phyloP scores from a whole-genome alignment of 495 filamentous ascomycete genomes.

The Sabuloglossum arenarium region DNA sequence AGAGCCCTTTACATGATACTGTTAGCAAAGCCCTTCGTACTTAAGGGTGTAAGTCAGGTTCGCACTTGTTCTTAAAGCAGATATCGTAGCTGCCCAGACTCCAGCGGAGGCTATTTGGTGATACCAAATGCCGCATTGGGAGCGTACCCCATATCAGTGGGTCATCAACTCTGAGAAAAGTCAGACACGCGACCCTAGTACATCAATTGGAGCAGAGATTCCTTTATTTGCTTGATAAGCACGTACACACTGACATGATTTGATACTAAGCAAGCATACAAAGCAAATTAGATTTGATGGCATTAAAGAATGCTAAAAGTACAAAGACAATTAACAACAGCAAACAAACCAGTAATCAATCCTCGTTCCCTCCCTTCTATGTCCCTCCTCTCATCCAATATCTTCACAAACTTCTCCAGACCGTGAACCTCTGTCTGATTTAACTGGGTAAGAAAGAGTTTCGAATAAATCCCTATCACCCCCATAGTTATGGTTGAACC shows the following conservation, averaged over 20 bases:
- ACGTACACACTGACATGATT: conserved; percentile 96
- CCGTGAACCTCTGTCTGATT: conserved; percentile 39
- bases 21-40: not conserved
- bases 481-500: conserved; percentile 15
- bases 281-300: not conserved
- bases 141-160: conserved; percentile 81
- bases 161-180: conserved; percentile 57
- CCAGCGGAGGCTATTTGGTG: conserved; percentile 62
- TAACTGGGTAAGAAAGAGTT: conserved; percentile 16
- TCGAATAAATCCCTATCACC: conserved; percentile 14
- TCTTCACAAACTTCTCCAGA: conserved; percentile 48
- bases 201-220: not conserved
- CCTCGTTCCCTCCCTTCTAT: conserved; percentile 47
- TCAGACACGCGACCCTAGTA: not conserved
- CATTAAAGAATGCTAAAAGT: not conserved
- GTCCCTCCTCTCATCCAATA: conserved; percentile 52
- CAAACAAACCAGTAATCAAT: conserved; percentile 56
- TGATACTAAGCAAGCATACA: conserved; percentile 37
- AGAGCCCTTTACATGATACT: conserved; percentile 24
- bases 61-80: conserved; percentile 54
- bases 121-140: conserved; percentile 45
- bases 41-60: not conserved
- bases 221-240: conserved; percentile 8
- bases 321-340: not conserved
- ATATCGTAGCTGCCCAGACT: conserved; percentile 81